Base-by-base conservation (phyloP, 257 asterid genomes). In the Thymus quinquecostatus region DNA sequence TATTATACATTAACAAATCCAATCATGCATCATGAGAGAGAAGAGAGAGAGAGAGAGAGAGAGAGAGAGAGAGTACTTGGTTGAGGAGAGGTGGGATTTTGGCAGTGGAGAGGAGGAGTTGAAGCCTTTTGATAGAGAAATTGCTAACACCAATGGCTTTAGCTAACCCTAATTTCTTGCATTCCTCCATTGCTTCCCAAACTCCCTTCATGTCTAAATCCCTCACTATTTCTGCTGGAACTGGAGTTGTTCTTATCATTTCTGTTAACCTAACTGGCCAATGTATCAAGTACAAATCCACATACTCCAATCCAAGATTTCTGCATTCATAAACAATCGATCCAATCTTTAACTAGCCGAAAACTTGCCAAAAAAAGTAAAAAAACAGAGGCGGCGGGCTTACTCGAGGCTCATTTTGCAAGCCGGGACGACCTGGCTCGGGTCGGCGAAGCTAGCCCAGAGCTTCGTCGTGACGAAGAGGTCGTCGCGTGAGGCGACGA, bases 181-280 rank as follows among this genome's bases (percentile, higher is more conserved):
- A 84, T 70, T 84, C 87, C 75, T 89, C 96, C 96, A 89, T 87
- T 21, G 74, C 86, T 80, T 78, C 83, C 96, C 96, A 89, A 6
- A 57, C 88, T 0, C 88, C 90, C 63, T 78, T 78, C 9, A 86
- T 29, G 64, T 89, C 92, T 54, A 86, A 34, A 3, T 75, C 71
- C 61, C 49, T 50, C 28, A 89, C 49, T 8, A 74, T 72, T 12
- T 80, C 88, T 21, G 32, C 70, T 0, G 75, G 69, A 1, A 77
- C 77, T 0, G 92, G 88, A 0, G 55, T 53, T 48, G 5, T 29
- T 4, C 40, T 30, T 1, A 80, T 5, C 68, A 43, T 61, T 54
- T 78, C 82, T 2, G 78, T 82, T 70, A 87, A 10, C 58, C 86
- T 81, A 38, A 89, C 3, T 2, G 96, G 92, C 62, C 40, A 43